These are phyloP conservation scores for Xylariaceae sp. DNA, from an alignment of 2,329 filamentous ascomycete genomes.

Conservation along the genomic window DNA sequence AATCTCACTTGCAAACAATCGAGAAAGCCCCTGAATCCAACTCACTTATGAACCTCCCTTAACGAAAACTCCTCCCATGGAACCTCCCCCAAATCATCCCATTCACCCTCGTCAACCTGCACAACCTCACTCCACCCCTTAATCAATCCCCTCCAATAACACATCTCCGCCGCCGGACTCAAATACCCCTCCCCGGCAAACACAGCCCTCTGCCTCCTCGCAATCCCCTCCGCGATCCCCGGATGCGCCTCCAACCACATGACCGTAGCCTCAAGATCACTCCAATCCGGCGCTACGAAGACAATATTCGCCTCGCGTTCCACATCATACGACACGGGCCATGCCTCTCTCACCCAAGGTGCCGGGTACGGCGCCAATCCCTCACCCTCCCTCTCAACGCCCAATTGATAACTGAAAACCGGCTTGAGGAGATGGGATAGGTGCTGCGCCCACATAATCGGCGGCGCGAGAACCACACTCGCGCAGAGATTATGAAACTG, in stretches of 20 bases:
- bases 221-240: slow-evolving; percentile 42
- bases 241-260: slow-evolving; percentile 42
- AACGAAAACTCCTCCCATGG: slow-evolving; percentile 39
- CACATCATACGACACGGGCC: slow-evolving; percentile 32
- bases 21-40: background rate
- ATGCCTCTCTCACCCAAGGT: slow-evolving; percentile 32
- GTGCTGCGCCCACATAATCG: slow-evolving; percentile 46
- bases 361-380: slow-evolving; percentile 24
- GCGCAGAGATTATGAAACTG: slow-evolving; percentile 48
- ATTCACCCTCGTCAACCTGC: slow-evolving; percentile 33
- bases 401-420: slow-evolving; percentile 35
- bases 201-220: slow-evolving; percentile 40
- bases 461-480: slow-evolving; percentile 44
- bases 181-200: slow-evolving; percentile 42
- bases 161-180: slow-evolving; percentile 46
- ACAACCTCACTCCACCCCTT: slow-evolving; percentile 44
- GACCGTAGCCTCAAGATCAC: slow-evolving; percentile 43
- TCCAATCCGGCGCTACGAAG: slow-evolving; percentile 49
- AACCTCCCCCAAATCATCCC: slow-evolving; percentile 33
- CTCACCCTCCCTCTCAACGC: too few species aligned
- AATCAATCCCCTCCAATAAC: slow-evolving; percentile 49
- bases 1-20: background rate
- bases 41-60: slow-evolving; percentile 28
- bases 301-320: slow-evolving; percentile 34
- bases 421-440: slow-evolving; percentile 44